phyloP scores from a whole-genome alignment of 2,329 filamentous ascomycete species.

The Diplodia scrobiculata region DNA sequence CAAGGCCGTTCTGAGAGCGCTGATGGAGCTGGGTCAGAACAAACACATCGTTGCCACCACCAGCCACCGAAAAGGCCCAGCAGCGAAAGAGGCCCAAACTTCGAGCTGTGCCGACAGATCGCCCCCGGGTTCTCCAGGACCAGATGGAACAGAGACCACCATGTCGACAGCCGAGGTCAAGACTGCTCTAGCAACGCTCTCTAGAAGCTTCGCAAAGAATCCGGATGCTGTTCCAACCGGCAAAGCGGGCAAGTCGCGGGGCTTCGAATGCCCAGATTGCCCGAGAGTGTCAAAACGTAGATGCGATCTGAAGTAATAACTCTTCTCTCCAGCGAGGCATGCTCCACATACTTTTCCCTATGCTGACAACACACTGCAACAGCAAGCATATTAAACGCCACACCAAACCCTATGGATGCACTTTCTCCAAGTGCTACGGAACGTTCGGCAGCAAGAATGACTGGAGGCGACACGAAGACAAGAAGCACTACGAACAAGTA shows the following conservation, averaged over 20 bases:
- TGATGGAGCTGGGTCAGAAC: conserved; percentile 25
- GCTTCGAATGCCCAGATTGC: conserved; percentile 37
- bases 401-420: conserved; percentile 78
- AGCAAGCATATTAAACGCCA: conserved; percentile 88
- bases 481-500: conserved; percentile 72
- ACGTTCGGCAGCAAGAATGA: conserved; percentile 90
- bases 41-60: neutral
- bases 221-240: conserved; percentile 28
- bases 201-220: conserved; percentile 32
- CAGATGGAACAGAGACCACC: conserved; percentile 11
- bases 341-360: neutral
- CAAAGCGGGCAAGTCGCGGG: neutral
- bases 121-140: neutral
- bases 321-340: neutral
- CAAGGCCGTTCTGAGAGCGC: conserved; percentile 34
- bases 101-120: neutral
- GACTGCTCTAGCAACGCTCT: conserved; percentile 36
- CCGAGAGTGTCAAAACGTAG: conserved; percentile 34
- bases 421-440: conserved; percentile 68
- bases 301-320: conserved; percentile 46
- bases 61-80: neutral
- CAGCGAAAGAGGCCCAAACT: neutral
- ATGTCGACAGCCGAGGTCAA: conserved; percentile 36
- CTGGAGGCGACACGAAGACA: conserved; percentile 87
- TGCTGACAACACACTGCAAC: conserved; percentile 2